These are phyloP conservation scores for Ettlia oleoabundans DNA, from an alignment of 139 green algal species.

Conservation along the genomic window DNA sequence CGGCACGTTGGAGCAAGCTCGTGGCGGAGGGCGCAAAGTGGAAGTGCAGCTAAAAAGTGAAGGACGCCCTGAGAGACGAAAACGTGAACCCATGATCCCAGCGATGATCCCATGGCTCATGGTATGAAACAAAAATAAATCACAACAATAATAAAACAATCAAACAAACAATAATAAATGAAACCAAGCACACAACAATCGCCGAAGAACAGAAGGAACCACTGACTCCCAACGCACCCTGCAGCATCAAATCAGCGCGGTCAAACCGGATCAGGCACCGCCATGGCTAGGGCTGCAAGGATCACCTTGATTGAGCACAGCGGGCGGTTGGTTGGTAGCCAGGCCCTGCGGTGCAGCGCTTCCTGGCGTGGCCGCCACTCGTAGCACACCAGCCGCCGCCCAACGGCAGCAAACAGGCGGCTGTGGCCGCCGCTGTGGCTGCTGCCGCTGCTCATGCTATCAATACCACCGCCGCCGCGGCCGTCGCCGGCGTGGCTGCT, in stretches of 20 bases:
- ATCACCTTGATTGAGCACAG: constrained; percentile 7
- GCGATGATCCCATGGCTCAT: too few relatives aligned
- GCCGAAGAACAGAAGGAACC: not conserved
- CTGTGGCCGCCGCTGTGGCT: too few relatives aligned
- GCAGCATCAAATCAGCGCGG: not conserved
- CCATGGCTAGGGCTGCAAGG: not conserved
- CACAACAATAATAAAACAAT: too few relatives aligned
- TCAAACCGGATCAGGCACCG: not conserved
- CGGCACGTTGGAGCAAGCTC: too few relatives aligned
- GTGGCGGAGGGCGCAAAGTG: too few relatives aligned
- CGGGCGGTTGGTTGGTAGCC: constrained; percentile 9
- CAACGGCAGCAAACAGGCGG: constrained; percentile 27
- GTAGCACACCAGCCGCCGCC: not conserved
- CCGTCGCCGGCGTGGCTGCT: not conserved
- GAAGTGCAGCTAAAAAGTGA: too few relatives aligned
- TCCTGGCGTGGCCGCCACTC: constrained; percentile 11
- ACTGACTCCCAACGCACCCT: not conserved
- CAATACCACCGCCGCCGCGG: not conserved
- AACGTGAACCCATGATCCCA: too few relatives aligned
- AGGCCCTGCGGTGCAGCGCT: constrained; percentile 17
- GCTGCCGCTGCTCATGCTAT: not conserved
- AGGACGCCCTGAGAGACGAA: too few relatives aligned
- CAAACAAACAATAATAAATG: too few relatives aligned
- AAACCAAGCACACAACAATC: too few relatives aligned
- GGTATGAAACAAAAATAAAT: too few relatives aligned